Evolutionary conservation across 176 grass and related monocot species (phyloP).

Genomic region (Raddia distichophylla): DNA sequence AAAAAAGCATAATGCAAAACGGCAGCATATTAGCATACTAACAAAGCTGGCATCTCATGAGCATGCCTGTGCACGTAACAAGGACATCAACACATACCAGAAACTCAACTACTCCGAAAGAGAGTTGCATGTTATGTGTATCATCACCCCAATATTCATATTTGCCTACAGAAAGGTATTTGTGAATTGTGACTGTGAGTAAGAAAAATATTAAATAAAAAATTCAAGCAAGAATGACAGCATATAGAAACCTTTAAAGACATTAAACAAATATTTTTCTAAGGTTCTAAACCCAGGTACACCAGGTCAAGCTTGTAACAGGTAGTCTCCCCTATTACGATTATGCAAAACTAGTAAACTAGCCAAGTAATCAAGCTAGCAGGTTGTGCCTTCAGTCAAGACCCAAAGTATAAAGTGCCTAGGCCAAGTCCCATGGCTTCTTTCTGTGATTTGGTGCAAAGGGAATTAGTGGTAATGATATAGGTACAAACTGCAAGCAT

Average conservation of each 20-base stretch:
- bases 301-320: too few relatives aligned
- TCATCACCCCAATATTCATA: slow-evolving; percentile 80
- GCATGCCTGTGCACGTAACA: slow-evolving; percentile 19
- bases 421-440: too few relatives aligned
- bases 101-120: slow-evolving; percentile 90
- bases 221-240: slow-evolving; percentile 34
- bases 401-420: too few relatives aligned
- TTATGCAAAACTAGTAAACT: too few relatives aligned
- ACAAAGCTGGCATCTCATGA: slow-evolving; percentile 8
- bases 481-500: too few relatives aligned
- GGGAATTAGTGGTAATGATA: too few relatives aligned
- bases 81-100: slow-evolving; percentile 51
- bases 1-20: slow-evolving; percentile 16
- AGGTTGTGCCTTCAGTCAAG: too few relatives aligned
- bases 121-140: slow-evolving; percentile 81
- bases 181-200: slow-evolving; percentile 1
- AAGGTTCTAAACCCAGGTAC: too few relatives aligned
- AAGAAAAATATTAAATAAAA: slow-evolving; percentile 26
- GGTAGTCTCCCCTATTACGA: too few relatives aligned
- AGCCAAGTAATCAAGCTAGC: too few relatives aligned
- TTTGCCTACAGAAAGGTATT: slow-evolving; percentile 59
- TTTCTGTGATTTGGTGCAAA: too few relatives aligned
- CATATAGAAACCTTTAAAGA: neutral
- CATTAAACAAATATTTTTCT: slow-evolving; percentile 14
- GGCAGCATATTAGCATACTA: neutral